Evolutionary conservation across 2,329 filamentous ascomycete species (phyloP).

Genomic region (Claviceps quebecensis): DNA sequence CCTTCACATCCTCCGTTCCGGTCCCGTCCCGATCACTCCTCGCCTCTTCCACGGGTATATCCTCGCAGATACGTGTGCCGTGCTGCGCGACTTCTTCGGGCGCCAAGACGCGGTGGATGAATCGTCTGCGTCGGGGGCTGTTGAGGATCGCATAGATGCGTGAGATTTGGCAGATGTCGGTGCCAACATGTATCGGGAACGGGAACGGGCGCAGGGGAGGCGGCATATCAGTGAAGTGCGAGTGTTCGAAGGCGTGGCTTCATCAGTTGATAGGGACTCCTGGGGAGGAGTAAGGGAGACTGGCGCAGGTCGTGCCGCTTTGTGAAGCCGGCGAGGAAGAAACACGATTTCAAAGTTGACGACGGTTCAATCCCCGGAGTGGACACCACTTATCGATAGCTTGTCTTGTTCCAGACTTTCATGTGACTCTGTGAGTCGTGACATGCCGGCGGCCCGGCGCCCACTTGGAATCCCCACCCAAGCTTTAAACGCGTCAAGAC

Average conservation of each 20-base stretch:
- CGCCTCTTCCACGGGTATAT: background rate
- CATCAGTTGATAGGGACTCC: background rate
- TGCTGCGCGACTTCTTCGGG: conserved; percentile 17
- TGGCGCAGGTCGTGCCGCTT: too few species aligned
- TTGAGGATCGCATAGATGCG: conserved; percentile 49
- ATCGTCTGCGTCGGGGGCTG: conserved; percentile 25
- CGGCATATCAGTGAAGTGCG: too few species aligned
- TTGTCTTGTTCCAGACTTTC: too few species aligned
- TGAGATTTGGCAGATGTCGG: conserved; percentile 59
- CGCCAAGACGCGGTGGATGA: conserved; percentile 34
- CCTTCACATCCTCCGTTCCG: background rate
- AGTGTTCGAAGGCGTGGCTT: background rate
- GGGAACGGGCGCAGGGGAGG: conserved; percentile 35
- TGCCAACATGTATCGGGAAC: conserved; percentile 56
- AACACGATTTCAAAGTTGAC: too few species aligned
- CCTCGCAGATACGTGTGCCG: conserved; percentile 10
- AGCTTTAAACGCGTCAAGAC: too few species aligned
- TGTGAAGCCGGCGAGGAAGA: too few species aligned
- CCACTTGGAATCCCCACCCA: too few species aligned
- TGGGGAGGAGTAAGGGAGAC: too few species aligned
- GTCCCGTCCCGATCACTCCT: background rate
- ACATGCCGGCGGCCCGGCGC: too few species aligned
- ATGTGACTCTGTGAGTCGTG: too few species aligned
- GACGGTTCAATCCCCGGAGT: too few species aligned
- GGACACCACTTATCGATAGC: too few species aligned